A percentile compares a stretch with the other conserved stretches of the same genome.
Conservation (phyloP, 345 rosid species). For the Cardamine chenopodiifolia region DNA sequence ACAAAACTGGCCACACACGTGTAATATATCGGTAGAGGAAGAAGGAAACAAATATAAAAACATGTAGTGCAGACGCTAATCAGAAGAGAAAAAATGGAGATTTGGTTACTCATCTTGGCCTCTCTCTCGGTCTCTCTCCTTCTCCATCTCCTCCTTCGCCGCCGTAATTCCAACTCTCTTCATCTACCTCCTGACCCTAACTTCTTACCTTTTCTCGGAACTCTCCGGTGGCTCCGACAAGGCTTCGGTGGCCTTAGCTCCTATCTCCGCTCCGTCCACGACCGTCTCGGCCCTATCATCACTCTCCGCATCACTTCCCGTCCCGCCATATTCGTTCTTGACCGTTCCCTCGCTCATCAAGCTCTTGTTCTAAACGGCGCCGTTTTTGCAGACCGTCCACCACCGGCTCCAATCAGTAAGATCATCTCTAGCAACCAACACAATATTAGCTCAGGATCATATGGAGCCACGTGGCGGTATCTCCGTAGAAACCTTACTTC, state of each 20-base stretch:
- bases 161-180: not conserved
- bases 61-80: not conserved
- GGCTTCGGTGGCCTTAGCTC: not conserved
- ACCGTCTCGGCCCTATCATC: conserved; percentile 40
- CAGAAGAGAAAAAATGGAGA: conserved; percentile 13
- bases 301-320: conserved; percentile 33
- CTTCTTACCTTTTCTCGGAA: conserved; percentile 30
- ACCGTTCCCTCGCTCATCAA: conserved; percentile 41
- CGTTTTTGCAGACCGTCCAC: conserved; percentile 46
- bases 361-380: conserved; percentile 43
- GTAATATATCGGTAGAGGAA: not conserved
- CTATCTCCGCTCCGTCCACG: not conserved
- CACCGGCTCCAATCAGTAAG: not conserved
- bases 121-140: not conserved
- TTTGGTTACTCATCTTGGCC: conserved; percentile 18
- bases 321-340: conserved; percentile 41
- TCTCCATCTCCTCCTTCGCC: conserved; percentile 4
- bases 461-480: conserved; percentile 49
- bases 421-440: conserved; percentile 31
- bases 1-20: not conserved
- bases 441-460: conserved; percentile 36
- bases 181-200: conserved; percentile 25
- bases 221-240: conserved; percentile 12
- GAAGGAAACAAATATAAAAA: not conserved
- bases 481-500: conserved; percentile 47